These are phyloP conservation scores for Asterella californica DNA, from an alignment of 225 moss, liverwort and hornwort species.

Conservation along the genomic window DNA sequence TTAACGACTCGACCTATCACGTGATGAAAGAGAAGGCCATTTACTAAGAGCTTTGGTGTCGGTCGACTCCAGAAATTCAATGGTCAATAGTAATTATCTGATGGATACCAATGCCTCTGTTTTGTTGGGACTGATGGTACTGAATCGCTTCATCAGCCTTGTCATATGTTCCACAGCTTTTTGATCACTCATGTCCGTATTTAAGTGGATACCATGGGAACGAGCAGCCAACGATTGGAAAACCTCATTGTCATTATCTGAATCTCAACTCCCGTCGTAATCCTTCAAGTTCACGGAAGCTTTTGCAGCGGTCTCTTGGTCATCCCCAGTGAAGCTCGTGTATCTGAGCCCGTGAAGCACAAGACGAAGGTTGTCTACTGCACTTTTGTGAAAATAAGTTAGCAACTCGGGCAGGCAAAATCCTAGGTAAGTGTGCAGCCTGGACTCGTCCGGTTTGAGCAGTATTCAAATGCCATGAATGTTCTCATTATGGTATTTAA, in stretches of 20 bases:
- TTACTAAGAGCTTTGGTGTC: no score
- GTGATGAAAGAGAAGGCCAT: no score
- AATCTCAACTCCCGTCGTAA: conserved; percentile 18
- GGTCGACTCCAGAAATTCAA: no score
- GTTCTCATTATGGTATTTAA: conserved; percentile 14
- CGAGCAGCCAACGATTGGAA: conserved; percentile 12
- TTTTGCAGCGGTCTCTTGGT: conserved; percentile 2
- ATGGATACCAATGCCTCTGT: conserved; percentile 13
- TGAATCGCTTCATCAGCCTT: conserved; percentile 16
- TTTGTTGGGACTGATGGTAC: conserved; percentile 2
- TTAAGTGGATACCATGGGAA: conserved; percentile 5
- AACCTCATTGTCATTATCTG: conserved; percentile 19
- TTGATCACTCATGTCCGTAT: conserved; percentile 3
- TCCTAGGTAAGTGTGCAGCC: conserved; percentile 18
- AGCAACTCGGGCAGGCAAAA: conserved; percentile 20
- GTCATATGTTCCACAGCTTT: conserved; percentile 14
- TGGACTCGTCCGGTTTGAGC: conserved; percentile 21
- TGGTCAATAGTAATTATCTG: no score
- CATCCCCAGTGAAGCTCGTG: conserved; percentile 15
- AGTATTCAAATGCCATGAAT: conserved; percentile 24
- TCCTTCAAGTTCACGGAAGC: conserved; percentile 16
- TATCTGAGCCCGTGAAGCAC: conserved; percentile 19
- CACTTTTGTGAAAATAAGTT: conserved; percentile 22
- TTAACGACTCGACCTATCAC: no score
- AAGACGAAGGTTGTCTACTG: conserved; percentile 18